Percentiles rank a stretch among this genome's conserved stretches.
phyloP scores from a whole-genome alignment of 148 eudicot species.

The Pharnaceum exiguum region DNA sequence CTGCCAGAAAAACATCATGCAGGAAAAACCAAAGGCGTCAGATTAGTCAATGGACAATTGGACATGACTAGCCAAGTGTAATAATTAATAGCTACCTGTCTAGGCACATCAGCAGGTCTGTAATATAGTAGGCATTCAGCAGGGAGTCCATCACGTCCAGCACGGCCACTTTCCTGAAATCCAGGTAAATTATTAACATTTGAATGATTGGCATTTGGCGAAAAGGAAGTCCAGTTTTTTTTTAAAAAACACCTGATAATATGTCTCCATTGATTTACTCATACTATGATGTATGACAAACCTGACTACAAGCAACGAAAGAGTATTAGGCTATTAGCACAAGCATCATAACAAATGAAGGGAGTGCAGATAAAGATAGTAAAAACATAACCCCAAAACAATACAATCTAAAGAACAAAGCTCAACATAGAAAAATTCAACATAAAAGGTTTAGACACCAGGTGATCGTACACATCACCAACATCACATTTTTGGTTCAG shows the following conservation, averaged over 20 bases:
- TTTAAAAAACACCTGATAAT: conserved; percentile 64
- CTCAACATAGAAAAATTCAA: too few relatives aligned
- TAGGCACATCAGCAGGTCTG: conserved; percentile 92
- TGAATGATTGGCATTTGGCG: neutral
- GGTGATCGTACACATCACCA: too few relatives aligned
- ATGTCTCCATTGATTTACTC: conserved; percentile 99
- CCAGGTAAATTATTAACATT: conserved; percentile 4
- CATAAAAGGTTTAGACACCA: too few relatives aligned
- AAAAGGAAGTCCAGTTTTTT: neutral
- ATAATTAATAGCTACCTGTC: conserved; percentile 52
- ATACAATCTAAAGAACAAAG: too few relatives aligned
- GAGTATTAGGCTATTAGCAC: too few relatives aligned
- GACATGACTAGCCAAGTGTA: neutral
- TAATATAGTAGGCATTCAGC: conserved; percentile 85
- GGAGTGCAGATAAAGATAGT: neutral
- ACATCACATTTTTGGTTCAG: too few relatives aligned
- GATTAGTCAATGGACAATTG: neutral
- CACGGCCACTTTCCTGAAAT: conserved; percentile 97
- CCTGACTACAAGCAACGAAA: conserved; percentile 69
- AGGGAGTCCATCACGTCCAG: conserved; percentile 98
- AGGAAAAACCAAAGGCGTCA: neutral
- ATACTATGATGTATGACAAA: conserved; percentile 97
- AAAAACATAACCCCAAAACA: neutral
- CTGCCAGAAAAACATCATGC: conserved; percentile 41
- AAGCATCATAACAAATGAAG: neutral